A percentile compares a stretch with the other conserved stretches of the same genome.
Evolutionary conservation across 805 yeast genomes (phyloP).

Genomic region (Huiozyma naganishii): DNA sequence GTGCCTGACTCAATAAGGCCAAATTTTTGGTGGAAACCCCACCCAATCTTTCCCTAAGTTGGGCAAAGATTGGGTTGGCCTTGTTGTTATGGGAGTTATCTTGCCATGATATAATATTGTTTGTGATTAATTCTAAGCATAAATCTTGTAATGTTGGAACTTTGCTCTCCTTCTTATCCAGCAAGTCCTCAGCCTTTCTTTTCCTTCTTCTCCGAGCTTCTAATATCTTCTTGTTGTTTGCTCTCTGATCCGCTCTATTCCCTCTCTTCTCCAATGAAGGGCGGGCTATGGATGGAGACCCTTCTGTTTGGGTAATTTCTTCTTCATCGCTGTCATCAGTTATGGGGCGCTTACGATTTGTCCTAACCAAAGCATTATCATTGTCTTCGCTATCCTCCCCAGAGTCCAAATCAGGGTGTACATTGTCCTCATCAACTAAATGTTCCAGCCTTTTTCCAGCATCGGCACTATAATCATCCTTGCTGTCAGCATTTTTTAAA

Average conservation of each 20-base stretch:
- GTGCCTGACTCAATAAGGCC: conserved; percentile 60
- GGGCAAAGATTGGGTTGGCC: conserved; percentile 8
- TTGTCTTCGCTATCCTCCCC: conserved; percentile 14
- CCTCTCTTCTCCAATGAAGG: background rate
- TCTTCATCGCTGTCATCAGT: conserved; percentile 25
- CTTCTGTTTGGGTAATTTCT: conserved; percentile 12
- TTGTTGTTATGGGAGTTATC: conserved; percentile 9
- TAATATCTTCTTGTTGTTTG: conserved; percentile 33
- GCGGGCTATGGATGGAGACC: background rate
- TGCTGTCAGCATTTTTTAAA: background rate
- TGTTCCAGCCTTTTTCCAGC: background rate
- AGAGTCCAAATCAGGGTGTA: background rate
- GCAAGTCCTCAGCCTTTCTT: conserved; percentile 71
- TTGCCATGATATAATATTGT: conserved; percentile 19
- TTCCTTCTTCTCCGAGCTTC: conserved; percentile 65
- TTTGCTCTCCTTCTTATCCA: conserved; percentile 55
- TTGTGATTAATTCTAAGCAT: conserved; percentile 61
- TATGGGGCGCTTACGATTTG: background rate
- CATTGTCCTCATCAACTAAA: background rate
- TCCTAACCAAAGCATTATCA: conserved; percentile 7
- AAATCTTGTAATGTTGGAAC: conserved; percentile 72
- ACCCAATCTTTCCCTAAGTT: conserved; percentile 58
- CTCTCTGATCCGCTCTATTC: conserved; percentile 29
- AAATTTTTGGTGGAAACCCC: conserved; percentile 71
- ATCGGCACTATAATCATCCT: background rate